These are phyloP conservation scores for Lunularia cruciata DNA, from an alignment of 225 moss, liverwort and hornwort genomes.

Conservation along the genomic window DNA sequence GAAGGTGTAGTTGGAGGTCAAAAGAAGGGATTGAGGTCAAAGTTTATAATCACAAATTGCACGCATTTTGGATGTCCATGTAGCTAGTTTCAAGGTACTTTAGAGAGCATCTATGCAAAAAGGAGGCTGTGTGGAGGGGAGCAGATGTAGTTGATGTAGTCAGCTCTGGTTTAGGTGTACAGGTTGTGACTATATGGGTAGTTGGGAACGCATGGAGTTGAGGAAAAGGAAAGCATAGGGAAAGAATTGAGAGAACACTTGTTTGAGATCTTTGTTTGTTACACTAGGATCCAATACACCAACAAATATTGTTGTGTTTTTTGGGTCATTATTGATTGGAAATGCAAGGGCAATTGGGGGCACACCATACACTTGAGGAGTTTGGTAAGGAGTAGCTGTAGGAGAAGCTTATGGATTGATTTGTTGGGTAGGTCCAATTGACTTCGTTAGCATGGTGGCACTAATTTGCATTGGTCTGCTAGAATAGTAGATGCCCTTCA, in stretches of 20 bases:
- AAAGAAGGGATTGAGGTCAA: slow-evolving; percentile 1
- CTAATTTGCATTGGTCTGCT: slow-evolving; percentile 98
- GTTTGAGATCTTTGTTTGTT: slow-evolving; percentile 87
- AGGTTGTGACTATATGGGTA: neutral
- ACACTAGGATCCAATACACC: slow-evolving; percentile 96
- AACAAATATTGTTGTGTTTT: slow-evolving; percentile 99
- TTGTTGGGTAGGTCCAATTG: slow-evolving; percentile 60
- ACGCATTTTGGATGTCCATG: slow-evolving; percentile 20
- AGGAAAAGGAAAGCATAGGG: neutral
- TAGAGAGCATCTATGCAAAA: neutral
- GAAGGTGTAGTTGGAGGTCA: neutral
- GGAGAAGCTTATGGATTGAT: slow-evolving; percentile 49
- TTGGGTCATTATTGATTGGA: slow-evolving; percentile 92
- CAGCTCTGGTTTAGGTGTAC: neutral
- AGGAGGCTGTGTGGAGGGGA: neutral
- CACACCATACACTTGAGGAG: slow-evolving; percentile 67
- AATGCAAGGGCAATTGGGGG: slow-evolving; percentile 77
- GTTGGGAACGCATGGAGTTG: slow-evolving; percentile 11
- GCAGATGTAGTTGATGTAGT: slow-evolving; percentile 7
- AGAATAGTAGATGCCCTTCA: slow-evolving; percentile 97
- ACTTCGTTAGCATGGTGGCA: slow-evolving; percentile 96
- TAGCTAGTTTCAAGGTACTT: neutral
- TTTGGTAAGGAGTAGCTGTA: slow-evolving; percentile 70
- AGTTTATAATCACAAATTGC: slow-evolving; percentile 10
- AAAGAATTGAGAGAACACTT: slow-evolving; percentile 34